Base-by-base conservation (phyloP, 192 early-diverging fungal genomes). In the Mortierella hygrophila region DNA sequence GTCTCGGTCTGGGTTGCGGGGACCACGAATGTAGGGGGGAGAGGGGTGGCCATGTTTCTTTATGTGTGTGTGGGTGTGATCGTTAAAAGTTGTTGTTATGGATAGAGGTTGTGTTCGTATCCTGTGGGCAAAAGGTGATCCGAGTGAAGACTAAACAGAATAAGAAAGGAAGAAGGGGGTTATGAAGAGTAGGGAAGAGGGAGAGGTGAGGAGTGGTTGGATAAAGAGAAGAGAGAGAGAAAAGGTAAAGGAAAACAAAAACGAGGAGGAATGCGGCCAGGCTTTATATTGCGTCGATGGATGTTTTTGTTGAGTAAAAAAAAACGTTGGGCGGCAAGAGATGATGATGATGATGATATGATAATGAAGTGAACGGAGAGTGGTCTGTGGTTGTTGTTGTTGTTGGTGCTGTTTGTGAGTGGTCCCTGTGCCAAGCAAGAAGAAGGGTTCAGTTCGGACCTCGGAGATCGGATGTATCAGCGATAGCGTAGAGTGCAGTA, bases 21-120 rank as follows among this genome's bases (percentile, higher is more conserved):
- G 70, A 86, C 76, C 65, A 76, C 70, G 63, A 86, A 86, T 49
- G 79, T 40, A n/a, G 84, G 84, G n/a, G 84, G 84, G 20, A 86
- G 84, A 49, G 84, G 84, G 35, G 84, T 81, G 26, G 84, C 84
- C 84, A 86, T 86, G 8, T 26, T 65, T n/a, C n/a, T 32, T 21
- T 35, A 35, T 57, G n/a, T 3, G 44, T 74, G 49, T 40, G 6
- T 54, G 70, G 68, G 3, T 42, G 71, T 49, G 75, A 29, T 70
- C 69, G 69, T 70, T 70, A 70, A 20, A 32, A 35, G 68, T 70
- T 21, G 68, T 70, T 7, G 1, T 2, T 23, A 10, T 57, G 6
- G 26, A 32, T 32, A 13, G 29, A 8, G 23, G 57, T 1, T 63
- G 60, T 15, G 11, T 35, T 32, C 26, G 55, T 57, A 26, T 57